A percentile compares a stretch with the other conserved stretches of the same genome.
These are phyloP conservation scores for Paratinospora sagittata DNA, from an alignment of 164 flowering plant species.

Conservation along the genomic window DNA sequence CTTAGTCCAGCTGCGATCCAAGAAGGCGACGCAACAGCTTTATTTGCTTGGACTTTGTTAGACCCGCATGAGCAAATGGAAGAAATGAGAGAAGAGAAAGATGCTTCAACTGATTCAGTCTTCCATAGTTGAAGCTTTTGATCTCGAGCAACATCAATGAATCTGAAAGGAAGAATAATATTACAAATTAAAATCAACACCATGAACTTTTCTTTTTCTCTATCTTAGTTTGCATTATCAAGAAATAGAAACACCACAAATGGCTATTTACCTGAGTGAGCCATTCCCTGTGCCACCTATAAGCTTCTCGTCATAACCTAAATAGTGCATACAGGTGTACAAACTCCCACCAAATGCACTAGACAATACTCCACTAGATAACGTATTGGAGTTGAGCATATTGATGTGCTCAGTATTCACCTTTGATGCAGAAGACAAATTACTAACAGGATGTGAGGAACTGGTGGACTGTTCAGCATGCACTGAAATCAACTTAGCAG, in stretches of 20 bases:
- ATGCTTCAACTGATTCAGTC: conserved; percentile 54
- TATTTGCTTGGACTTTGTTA: conserved; percentile 36
- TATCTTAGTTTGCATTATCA: neutral
- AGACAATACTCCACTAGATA: conserved; percentile 61
- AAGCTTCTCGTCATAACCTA: conserved; percentile 50
- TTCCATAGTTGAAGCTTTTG: conserved; percentile 88
- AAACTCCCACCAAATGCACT: conserved; percentile 74
- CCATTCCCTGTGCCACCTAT: conserved; percentile 90
- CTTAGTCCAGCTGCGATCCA: conserved; percentile 86
- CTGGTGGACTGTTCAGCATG: conserved; percentile 58
- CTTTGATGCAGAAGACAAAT: conserved; percentile 37
- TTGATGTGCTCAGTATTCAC: conserved; percentile 44
- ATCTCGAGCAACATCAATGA: conserved; percentile 68
- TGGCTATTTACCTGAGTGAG: conserved; percentile 58
- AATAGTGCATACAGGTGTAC: conserved; percentile 82
- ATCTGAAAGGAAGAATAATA: conserved; percentile 37
- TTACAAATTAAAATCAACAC: neutral
- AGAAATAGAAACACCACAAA: neutral
- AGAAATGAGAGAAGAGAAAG: conserved; percentile 78
- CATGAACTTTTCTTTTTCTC: neutral
- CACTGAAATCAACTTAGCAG: conserved; percentile 61
- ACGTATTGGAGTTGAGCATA: conserved; percentile 50
- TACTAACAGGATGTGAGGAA: conserved; percentile 35
- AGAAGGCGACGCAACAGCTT: conserved; percentile 39
- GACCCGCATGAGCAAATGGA: conserved; percentile 77